These are phyloP conservation scores for Meyerozyma athensensis DNA, from an alignment of 1,139 yeast genomes.

Conservation along the genomic window DNA sequence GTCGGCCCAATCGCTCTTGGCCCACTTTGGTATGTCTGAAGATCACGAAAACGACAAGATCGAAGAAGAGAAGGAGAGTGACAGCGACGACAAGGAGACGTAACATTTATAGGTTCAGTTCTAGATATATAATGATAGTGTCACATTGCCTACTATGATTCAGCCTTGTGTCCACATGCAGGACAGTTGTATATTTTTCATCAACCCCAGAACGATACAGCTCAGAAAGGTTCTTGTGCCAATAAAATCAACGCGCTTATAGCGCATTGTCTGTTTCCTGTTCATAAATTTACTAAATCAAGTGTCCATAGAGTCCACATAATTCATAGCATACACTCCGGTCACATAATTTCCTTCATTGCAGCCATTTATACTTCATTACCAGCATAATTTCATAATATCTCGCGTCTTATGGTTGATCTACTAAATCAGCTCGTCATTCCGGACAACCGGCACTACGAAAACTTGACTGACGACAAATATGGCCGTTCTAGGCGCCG, in stretches of 20 bases:
- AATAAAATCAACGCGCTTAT: too few species aligned
- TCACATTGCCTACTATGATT: neutral
- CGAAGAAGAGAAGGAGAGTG: slow-evolving; percentile 16
- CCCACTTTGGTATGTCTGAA: slow-evolving; percentile 44
- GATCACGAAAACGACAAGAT: slow-evolving; percentile 9
- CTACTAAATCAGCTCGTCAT: slow-evolving; percentile 1
- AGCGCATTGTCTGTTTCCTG: too few species aligned
- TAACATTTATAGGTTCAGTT: slow-evolving; percentile 1
- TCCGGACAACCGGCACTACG: slow-evolving; percentile 3
- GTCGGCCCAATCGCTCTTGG: slow-evolving; percentile 46
- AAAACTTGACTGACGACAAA: neutral
- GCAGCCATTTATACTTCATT: neutral
- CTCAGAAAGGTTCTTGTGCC: too few species aligned
- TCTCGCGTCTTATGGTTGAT: neutral
- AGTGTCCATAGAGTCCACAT: too few species aligned
- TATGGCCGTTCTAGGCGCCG: neutral
- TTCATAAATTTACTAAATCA: too few species aligned
- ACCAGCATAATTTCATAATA: neutral
- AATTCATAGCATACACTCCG: too few species aligned
- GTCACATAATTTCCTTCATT: too few species aligned
- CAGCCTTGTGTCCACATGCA: neutral
- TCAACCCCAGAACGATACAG: neutral
- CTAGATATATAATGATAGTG: slow-evolving; percentile 1
- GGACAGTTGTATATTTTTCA: slow-evolving; percentile 1
- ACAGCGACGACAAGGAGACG: slow-evolving; percentile 17